Evolutionary conservation across 148 eudicot genomes (phyloP), one percentile per base, ranked within the genome.

Genomic region (Chenopodium berlandieri): DNA sequence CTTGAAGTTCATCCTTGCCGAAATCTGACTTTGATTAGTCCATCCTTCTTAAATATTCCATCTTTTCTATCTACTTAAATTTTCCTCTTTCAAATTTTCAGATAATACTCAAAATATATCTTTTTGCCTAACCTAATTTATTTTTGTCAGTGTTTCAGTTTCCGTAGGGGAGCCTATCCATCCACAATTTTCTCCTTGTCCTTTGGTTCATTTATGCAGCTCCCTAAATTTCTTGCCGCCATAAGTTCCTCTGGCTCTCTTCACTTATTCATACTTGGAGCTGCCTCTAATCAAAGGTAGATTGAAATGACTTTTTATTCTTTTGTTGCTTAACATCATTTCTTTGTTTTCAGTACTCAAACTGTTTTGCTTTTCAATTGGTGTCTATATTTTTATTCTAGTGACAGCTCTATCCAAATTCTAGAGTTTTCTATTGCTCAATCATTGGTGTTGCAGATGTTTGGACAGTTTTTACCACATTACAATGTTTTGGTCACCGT

Each of bases 171-270:
- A 32, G 82, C 99, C 86, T 94, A 92, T 82, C 89, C 94, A 60
- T 94, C 99, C 65, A 88, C 91, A 71, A 90, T 95, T 84, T 95
- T 86, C 87, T 93, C 97, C 77, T 82, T 95, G 89, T 92, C 97
- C 78, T 93, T 95, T 84, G 95, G 94, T 76, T 92, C 94, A 19
- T 90, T 95, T 46, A 81, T 84, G 79, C 91, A 88, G 82, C 88
- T 89, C 78, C 95, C 99, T 77, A 96, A 92, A 84, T 82, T 89
- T 86, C 92, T 94, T 85, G 90, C 86, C 60, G 97, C 98, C 75
- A 92, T 97, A 60, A 94, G 98, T 88, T 95, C 95, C 68, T 92
- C 99, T 2, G 98, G 99, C 83, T 88, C 99, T 85, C 90, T 92
- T 86, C 99, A 95, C 81, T 83, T 88, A 32, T 95, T 95, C 82